Evolutionary conservation across 1,139 yeast genomes (phyloP).

Genomic region (Williopsis jadinii): DNA sequence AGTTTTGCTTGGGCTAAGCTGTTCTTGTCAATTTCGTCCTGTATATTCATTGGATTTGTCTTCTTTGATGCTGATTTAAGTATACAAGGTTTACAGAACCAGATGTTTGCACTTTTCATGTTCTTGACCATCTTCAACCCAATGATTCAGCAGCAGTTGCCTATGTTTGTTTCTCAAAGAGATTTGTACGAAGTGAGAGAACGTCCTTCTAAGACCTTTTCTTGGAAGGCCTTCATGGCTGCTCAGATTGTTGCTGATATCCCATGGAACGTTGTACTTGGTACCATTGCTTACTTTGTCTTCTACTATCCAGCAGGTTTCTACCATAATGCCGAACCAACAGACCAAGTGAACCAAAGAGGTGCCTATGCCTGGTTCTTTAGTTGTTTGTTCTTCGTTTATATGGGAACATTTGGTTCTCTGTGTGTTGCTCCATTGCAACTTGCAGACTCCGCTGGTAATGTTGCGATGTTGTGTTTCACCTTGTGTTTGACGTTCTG

Average conservation of each 20-base stretch:
- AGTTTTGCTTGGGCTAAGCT: too few relatives aligned
- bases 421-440: conserved; percentile 55
- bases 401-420: conserved; percentile 59
- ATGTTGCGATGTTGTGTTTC: too few relatives aligned
- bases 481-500: too few relatives aligned
- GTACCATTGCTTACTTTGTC: conserved; percentile 60
- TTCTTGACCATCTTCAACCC: conserved; percentile 55
- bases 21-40: too few relatives aligned
- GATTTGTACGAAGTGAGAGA: conserved; percentile 85
- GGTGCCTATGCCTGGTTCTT: conserved; percentile 18
- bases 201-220: conserved; percentile 63
- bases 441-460: too few relatives aligned
- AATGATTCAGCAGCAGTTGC: conserved; percentile 65
- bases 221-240: conserved; percentile 54
- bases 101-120: conserved; percentile 70
- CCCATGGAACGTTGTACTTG: conserved; percentile 65
- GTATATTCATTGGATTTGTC: too few relatives aligned
- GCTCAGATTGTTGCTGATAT: conserved; percentile 65
- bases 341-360: conserved; percentile 6
- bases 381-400: conserved; percentile 48
- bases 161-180: conserved; percentile 65
- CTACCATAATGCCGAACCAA: conserved; percentile 40
- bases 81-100: conserved; percentile 54
- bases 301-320: conserved; percentile 83
- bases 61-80: conserved; percentile 58